A percentile compares a stretch with the other conserved stretches of the same genome.
phyloP scores from a whole-genome alignment of 179 eudicot species.

The Beta macrorhiza region DNA sequence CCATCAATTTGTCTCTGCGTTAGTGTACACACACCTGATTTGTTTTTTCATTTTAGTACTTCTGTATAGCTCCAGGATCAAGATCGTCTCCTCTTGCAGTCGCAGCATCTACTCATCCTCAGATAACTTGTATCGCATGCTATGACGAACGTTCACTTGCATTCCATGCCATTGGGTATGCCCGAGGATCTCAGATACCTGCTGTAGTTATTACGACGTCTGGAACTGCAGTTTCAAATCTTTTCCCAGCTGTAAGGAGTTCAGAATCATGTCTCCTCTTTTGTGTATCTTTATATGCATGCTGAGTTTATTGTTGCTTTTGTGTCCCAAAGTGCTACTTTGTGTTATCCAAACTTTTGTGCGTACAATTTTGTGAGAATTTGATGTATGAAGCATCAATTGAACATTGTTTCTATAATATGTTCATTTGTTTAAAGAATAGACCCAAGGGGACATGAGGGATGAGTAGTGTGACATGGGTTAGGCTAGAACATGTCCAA shows the following conservation, averaged over 20 bases:
- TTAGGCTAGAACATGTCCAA: not conserved
- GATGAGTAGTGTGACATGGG: not conserved
- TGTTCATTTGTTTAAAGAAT: not conserved
- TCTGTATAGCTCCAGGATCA: conserved; percentile 98
- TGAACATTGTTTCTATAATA: not conserved
- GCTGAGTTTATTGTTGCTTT: not conserved
- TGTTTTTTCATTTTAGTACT: conserved; percentile 57
- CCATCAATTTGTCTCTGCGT: conserved; percentile 13
- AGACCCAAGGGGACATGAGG: not conserved
- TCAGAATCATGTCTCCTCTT: not conserved
- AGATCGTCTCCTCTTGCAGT: conserved; percentile 91
- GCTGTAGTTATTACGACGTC: conserved; percentile 94
- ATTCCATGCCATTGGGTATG: conserved; percentile 95
- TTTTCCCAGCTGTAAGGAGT: conserved; percentile 89
- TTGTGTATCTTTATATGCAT: not conserved
- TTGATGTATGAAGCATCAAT: not conserved
- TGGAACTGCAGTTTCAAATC: conserved; percentile 97
- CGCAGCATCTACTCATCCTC: conserved; percentile 87
- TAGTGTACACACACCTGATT: conserved; percentile 37
- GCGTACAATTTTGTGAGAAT: not conserved
- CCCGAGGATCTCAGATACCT: conserved; percentile 81
- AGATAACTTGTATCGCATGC: conserved; percentile 74
- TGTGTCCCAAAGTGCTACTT: not conserved
- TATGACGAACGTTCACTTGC: conserved; percentile 93
- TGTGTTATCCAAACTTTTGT: not conserved